Percentiles rank a stretch among this genome's conserved stretches.
Conservation (phyloP, 441 rosid species). For the Iberis amara region DNA sequence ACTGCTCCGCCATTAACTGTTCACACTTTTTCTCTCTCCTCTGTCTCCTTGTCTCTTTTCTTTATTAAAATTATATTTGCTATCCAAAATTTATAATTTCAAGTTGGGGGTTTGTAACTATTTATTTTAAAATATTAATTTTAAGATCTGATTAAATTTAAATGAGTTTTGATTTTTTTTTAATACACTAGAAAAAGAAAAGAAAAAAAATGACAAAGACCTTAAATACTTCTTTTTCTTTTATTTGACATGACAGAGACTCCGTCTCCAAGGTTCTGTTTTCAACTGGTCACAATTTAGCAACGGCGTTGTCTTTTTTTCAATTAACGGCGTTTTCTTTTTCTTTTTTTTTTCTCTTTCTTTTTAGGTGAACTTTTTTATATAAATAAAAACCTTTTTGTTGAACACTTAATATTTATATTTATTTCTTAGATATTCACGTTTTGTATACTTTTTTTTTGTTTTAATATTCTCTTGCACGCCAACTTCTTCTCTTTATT, state of each 20-base stretch:
- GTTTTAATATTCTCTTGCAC: background rate
- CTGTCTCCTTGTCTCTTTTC: background rate
- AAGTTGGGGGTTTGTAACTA: constrained; percentile 10
- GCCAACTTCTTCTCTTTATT: constrained; percentile 1
- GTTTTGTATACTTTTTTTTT: background rate
- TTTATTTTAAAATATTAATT: background rate
- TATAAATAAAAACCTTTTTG: background rate
- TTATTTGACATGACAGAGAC: constrained; percentile 25
- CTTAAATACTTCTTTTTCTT: constrained; percentile 10
- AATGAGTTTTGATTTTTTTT: background rate
- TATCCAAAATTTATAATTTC: constrained; percentile 4
- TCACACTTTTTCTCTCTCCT: constrained; percentile 29
- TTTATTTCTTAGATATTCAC: background rate
- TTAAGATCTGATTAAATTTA: too few species aligned
- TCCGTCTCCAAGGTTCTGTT: constrained; percentile 32
- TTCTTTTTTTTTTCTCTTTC: too few species aligned
- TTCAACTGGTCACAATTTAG: constrained; percentile 26
- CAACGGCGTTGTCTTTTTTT: constrained; percentile 28
- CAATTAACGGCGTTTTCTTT: constrained; percentile 25
- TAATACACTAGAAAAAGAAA: background rate
- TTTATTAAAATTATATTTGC: background rate
- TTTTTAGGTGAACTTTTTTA: too few species aligned
- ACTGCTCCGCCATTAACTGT: constrained; percentile 39
- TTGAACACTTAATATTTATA: background rate
- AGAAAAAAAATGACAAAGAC: constrained; percentile 27